phyloP scores from a whole-genome alignment of 1,139 yeast species.

The Geotrichum europaeum region DNA sequence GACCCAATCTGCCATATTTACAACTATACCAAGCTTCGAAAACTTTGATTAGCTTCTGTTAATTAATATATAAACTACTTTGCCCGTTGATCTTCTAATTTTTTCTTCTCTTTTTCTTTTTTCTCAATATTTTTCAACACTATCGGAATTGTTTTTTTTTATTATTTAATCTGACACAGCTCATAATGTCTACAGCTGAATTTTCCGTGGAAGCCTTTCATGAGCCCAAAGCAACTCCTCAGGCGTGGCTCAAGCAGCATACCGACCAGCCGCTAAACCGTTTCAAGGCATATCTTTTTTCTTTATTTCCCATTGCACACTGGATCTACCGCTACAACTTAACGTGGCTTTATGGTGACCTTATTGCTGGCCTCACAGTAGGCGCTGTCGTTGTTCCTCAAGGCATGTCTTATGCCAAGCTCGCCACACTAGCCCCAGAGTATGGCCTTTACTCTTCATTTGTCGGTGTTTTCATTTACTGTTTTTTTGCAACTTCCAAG shows the following conservation, averaged over 20 bases:
- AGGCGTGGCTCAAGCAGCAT: neutral
- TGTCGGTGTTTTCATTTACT: conserved; percentile 82
- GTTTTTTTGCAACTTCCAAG: conserved; percentile 88
- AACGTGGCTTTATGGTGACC: conserved; percentile 73
- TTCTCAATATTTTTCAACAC: neutral
- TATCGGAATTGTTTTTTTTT: neutral
- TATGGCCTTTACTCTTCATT: conserved; percentile 88
- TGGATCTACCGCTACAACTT: conserved; percentile 83
- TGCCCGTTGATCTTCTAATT: neutral
- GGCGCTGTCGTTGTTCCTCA: conserved; percentile 93
- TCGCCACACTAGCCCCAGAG: conserved; percentile 76
- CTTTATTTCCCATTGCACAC: conserved; percentile 67
- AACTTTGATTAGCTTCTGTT: neutral
- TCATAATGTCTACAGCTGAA: neutral
- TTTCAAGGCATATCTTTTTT: conserved; percentile 42
- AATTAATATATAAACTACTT: neutral
- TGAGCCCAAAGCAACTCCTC: conserved; percentile 3
- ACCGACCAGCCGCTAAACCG: conserved; percentile 15
- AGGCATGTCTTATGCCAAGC: conserved; percentile 87
- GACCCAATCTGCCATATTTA: neutral
- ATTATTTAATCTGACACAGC: neutral
- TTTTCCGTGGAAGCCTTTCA: neutral
- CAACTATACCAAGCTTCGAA: neutral
- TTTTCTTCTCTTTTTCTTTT: neutral
- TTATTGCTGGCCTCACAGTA: conserved; percentile 91